Base-by-base conservation (phyloP, 2,329 filamentous ascomycete genomes). In the Hypoxylon rubiginosum region DNA sequence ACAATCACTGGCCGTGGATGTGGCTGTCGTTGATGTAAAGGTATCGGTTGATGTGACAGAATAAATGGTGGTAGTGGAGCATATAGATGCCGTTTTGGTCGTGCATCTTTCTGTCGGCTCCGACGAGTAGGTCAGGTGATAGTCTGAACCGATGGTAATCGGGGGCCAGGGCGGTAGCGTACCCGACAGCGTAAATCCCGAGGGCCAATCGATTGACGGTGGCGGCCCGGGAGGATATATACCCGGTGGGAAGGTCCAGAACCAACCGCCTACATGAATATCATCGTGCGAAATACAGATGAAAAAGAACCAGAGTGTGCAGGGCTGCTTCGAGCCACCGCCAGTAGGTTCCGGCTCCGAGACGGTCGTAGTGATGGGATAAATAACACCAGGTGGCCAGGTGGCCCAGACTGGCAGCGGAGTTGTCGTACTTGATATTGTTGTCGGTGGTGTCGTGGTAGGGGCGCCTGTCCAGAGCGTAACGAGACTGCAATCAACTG, bases 371-470 rank as follows among this genome's bases (percentile, higher is more conserved):
- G 8, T 43, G 5, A 58, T 19, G 10, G 63, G 63, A 2, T 11
- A 34, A 24, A 66, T 58, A 11, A 17, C 7, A 24, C 58, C 63
- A 11, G 36, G 52, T 3, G 63, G 63, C 63, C 58, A 66, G 11
- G 52, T 58, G 3, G 63, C 49, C 30, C 39, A 66, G 10, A 54
- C 19, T 3, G 53, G 58, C 24, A 66, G 39, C n/a, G 10, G 32
- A 50, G 13, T 26, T 39, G 24, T 19, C 46, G 15, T 56, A 11
- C 43, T 39, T 13, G 9, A 32, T 9, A 9, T n/a, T 11, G 34
- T 13, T 39, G 34, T 39, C 11, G 34, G 34, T 39, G 34, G 34
- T 39, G 34, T 39, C 9, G 34, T 39, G 11, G 34, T 39, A 39
- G 34, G 34, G 15, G 34, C 10, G 34, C 34, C 34, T 39, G 34